Percentiles rank a stretch among this genome's conserved stretches.
These are phyloP conservation scores for Puccinia novopanici DNA, from an alignment of 1,284 basidiomycete genomes.

Conservation along the genomic window DNA sequence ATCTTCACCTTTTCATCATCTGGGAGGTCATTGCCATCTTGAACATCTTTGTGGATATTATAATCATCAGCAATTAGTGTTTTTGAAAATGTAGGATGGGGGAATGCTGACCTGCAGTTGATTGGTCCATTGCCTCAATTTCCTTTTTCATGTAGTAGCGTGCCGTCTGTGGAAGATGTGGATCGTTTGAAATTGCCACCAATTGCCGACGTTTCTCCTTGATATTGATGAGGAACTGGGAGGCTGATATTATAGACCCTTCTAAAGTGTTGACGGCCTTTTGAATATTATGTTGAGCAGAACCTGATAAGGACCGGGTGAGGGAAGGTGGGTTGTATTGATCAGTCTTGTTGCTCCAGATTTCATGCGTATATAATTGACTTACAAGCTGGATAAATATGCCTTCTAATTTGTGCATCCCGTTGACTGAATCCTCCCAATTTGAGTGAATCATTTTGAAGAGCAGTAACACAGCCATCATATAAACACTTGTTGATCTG, in stretches of 20 bases:
- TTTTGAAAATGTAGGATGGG: background rate
- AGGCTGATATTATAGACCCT: background rate
- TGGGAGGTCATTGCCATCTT: background rate
- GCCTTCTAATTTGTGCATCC: background rate
- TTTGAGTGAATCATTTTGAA: background rate
- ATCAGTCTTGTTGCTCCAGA: too few species aligned
- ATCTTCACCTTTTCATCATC: slow-evolving; percentile 8
- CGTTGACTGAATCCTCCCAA: background rate
- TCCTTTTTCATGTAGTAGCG: background rate
- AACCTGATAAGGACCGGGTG: too few species aligned
- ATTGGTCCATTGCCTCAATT: slow-evolving; percentile 1
- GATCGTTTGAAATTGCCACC: background rate
- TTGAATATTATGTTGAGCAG: too few species aligned
- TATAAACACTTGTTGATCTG: background rate
- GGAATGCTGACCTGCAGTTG: background rate
- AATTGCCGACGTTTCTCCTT: background rate
- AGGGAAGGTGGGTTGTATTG: too few species aligned
- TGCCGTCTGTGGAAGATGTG: background rate
- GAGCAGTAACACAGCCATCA: background rate
- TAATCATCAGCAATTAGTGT: background rate
- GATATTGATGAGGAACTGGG: background rate
- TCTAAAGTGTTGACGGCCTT: background rate
- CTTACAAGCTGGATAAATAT: background rate
- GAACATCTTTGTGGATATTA: background rate
- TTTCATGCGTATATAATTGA: background rate